Base-by-base conservation (phyloP, 768 basidiomycete genomes). In the Tylopilus sp. region DNA sequence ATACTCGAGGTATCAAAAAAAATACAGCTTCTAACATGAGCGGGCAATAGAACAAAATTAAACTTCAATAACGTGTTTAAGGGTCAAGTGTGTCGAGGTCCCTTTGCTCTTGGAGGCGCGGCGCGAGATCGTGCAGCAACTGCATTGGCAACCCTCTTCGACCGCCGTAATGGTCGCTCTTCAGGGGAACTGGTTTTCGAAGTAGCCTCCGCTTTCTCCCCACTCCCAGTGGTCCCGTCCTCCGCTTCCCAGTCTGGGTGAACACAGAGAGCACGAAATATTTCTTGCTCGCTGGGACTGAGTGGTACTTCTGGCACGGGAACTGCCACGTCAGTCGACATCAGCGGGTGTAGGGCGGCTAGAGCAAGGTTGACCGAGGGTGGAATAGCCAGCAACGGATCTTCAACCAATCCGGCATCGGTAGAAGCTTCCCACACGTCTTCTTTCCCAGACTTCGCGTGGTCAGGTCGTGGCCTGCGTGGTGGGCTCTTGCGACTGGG, bases 271-370 rank as follows among this genome's bases (percentile, higher is more conserved):
- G 78, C 75, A 38, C 73, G 79, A 68, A 89, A 88, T 44, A 89
- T 82, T 65, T 85, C 80, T 60, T 85, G 79, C 59, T 89, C 87
- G 10, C 77, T 81, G 21, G 81, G 80, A 57, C 79, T 88, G 44
- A 89, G 74, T 18, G 86, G 86, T 3, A 71, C 70, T 25, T 70
- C 68, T 7, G 63, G 42, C 13, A 33, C 31, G 11, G 44, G 20
- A 22, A 44, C 33, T 18, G 15, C 48, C 12, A 57, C 57, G 36
- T 59, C 53, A 15, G 50, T 42, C 51, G 57, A 48, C 26, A 47
- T 52, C 23, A 53, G 46, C 9, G 60, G 56, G 28, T 59, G 68
- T 25, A 69, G 53, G 38, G 58, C 63, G 23, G 68, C 68, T 17
- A 69, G 57, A 6, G 65, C 65, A 41, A 62, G 53, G 46, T 70